These are phyloP conservation scores for Prasinococcaceae sp. DNA, from an alignment of 139 green algal species.

Conservation along the genomic window DNA sequence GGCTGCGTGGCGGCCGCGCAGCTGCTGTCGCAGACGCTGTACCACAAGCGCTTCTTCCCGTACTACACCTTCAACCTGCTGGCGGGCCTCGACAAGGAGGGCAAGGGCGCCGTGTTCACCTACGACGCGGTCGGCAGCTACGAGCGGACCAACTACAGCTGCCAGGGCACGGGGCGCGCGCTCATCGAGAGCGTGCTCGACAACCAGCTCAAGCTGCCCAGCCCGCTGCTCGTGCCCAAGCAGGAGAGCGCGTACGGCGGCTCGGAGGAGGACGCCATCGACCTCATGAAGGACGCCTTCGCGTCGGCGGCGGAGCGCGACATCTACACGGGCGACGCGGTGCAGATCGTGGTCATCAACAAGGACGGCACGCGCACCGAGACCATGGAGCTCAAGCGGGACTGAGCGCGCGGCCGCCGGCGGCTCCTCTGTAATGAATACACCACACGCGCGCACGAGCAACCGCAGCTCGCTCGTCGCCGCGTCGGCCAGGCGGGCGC, in stretches of 20 bases:
- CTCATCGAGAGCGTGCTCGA: constrained; percentile 97
- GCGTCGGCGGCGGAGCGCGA: constrained; percentile 87
- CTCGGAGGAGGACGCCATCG: constrained; percentile 58
- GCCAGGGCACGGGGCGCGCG: constrained; percentile 78
- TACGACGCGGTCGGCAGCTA: constrained; percentile 95
- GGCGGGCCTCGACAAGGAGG: constrained; percentile 80
- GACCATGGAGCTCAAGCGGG: constrained; percentile 69
- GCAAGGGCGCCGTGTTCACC: constrained; percentile 83
- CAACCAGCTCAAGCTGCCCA: constrained; percentile 89
- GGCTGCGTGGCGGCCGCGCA: constrained; percentile 70
- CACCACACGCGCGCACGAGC: no score
- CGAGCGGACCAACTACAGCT: constrained; percentile 44
- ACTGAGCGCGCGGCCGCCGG: constrained; percentile 42
- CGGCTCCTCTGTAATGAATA: not conserved
- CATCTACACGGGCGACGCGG: constrained; percentile 94
- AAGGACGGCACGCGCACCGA: constrained; percentile 60
- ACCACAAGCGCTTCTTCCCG: constrained; percentile 90
- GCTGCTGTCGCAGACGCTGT: constrained; percentile 86
- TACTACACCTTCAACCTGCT: constrained; percentile 98
- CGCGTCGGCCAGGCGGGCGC: no score
- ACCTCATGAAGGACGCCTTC: constrained; percentile 93
- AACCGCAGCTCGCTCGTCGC: no score
- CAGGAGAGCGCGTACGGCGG: constrained; percentile 20
- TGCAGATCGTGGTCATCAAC: constrained; percentile 94
- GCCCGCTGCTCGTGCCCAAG: constrained; percentile 66